Conservation (phyloP, 768 basidiomycete species). For the Boletus speciosus region DNA sequence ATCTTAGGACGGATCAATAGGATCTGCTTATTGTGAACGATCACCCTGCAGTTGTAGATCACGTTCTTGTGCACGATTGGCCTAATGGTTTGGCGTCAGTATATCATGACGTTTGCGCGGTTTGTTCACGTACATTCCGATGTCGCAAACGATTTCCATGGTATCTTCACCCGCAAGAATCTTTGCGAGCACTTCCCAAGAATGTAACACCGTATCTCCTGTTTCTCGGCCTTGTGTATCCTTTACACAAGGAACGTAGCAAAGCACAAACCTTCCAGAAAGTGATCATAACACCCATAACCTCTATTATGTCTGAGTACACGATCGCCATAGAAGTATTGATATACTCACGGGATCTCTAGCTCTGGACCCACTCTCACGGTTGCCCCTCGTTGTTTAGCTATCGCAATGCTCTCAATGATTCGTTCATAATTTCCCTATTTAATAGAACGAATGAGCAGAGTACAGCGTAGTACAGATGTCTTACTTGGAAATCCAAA, state of each 20-base stretch:
- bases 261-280: slow-evolving; percentile 73
- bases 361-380: slow-evolving; percentile 95
- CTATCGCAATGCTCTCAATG: slow-evolving; percentile 78
- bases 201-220: slow-evolving; percentile 96
- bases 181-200: slow-evolving; percentile 96
- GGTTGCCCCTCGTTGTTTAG: slow-evolving; percentile 84
- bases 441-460: background rate
- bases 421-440: slow-evolving; percentile 95
- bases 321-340: background rate
- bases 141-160: slow-evolving; percentile 87
- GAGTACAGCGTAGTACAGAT: background rate
- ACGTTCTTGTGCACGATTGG: slow-evolving; percentile 97
- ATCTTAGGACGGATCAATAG: slow-evolving; percentile 96
- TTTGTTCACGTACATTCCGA: slow-evolving; percentile 75
- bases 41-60: slow-evolving; percentile 93
- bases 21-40: slow-evolving; percentile 83
- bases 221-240: background rate
- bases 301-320: slow-evolving; percentile 49
- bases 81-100: slow-evolving; percentile 45
- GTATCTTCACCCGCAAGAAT: slow-evolving; percentile 78
- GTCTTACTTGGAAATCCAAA: slow-evolving; percentile 80
- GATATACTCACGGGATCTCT: slow-evolving; percentile 75
- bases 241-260: background rate
- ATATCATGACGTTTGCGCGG: no score
- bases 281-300: slow-evolving; percentile 97